These are phyloP conservation scores for Ophidiomyces ophidiicola DNA, from an alignment of 2,329 filamentous ascomycete genomes.

Conservation along the genomic window DNA sequence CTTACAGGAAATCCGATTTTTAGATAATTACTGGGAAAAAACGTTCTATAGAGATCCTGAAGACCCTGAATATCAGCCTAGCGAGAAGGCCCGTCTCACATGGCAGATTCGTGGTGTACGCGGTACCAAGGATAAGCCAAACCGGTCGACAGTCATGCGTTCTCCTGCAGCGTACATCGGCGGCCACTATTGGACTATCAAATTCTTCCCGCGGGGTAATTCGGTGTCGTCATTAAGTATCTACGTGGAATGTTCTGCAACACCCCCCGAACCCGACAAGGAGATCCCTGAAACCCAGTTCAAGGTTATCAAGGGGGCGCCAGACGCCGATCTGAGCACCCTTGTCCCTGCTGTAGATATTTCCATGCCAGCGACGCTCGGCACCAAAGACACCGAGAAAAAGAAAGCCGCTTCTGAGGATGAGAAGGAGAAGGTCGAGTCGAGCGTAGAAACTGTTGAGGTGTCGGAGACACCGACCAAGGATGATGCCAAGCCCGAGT, in stretches of 20 bases:
- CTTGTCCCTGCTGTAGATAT: slow-evolving; percentile 24
- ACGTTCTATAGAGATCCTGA: slow-evolving; percentile 44
- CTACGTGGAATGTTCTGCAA: slow-evolving; percentile 50
- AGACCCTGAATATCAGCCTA: slow-evolving; percentile 45
- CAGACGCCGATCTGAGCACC: slow-evolving; percentile 27
- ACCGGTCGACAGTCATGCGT: slow-evolving; percentile 46
- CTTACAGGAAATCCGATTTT: slow-evolving; percentile 5
- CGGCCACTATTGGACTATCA: slow-evolving; percentile 53
- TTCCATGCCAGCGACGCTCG: slow-evolving; percentile 19
- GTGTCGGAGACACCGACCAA: neutral
- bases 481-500: slow-evolving; percentile 5
- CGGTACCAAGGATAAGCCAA: slow-evolving; percentile 49
- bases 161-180: slow-evolving; percentile 46
- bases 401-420: slow-evolving; percentile 4
- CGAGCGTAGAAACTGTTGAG: slow-evolving; percentile 11
- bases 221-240: slow-evolving; percentile 47
- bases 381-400: slow-evolving; percentile 9
- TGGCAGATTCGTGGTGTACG: slow-evolving; percentile 49
- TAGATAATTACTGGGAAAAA: slow-evolving; percentile 47
- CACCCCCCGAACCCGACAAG: slow-evolving; percentile 31
- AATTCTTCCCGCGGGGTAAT: slow-evolving; percentile 52
- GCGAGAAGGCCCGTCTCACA: slow-evolving; percentile 44
- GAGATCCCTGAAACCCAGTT: slow-evolving; percentile 31
- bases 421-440: slow-evolving; percentile 10
- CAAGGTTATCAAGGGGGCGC: slow-evolving; percentile 28